phyloP scores from a whole-genome alignment of 2,329 filamentous ascomycete genomes.

The Ceratocystis variospora region DNA sequence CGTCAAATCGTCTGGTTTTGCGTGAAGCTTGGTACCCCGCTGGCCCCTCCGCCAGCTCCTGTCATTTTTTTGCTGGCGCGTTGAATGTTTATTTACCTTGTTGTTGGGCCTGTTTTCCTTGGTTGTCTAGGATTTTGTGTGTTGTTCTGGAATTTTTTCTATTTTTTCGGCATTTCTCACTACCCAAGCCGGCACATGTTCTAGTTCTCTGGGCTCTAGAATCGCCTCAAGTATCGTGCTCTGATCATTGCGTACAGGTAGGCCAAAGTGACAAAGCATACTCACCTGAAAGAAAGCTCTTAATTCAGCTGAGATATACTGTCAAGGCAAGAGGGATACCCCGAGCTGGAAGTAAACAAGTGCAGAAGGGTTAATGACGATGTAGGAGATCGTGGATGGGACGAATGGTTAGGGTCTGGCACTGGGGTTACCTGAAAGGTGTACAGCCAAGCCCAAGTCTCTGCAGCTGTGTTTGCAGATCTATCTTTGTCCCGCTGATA shows the following conservation, averaged over 20 bases:
- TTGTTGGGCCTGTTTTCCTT: not conserved
- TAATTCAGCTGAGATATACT: not conserved
- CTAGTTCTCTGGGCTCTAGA: not conserved
- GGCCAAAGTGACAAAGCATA: not conserved
- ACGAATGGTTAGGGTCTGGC: not conserved
- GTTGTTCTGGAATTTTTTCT: not conserved
- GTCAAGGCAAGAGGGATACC: not conserved
- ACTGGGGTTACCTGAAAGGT: too few species aligned
- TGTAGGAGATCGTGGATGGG: not conserved
- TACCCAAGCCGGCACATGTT: not conserved
- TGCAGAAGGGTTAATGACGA: not conserved
- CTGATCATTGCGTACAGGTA: slow-evolving; percentile 1
- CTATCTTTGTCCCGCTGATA: too few species aligned
- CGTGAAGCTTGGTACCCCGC: not conserved
- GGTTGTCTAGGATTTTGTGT: not conserved
- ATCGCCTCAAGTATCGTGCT: not conserved
- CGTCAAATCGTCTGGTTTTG: not conserved
- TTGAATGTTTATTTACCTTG: slow-evolving; percentile 3
- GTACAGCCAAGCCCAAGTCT: too few species aligned
- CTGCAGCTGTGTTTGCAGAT: too few species aligned
- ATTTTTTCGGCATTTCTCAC: not conserved
- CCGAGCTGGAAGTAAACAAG: not conserved
- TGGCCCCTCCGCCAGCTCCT: not conserved
- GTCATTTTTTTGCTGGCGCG: not conserved
- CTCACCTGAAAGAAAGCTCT: slow-evolving; percentile 7